These are phyloP conservation scores for Amanita jacksonii DNA, from an alignment of 768 basidiomycete genomes.

Conservation along the genomic window DNA sequence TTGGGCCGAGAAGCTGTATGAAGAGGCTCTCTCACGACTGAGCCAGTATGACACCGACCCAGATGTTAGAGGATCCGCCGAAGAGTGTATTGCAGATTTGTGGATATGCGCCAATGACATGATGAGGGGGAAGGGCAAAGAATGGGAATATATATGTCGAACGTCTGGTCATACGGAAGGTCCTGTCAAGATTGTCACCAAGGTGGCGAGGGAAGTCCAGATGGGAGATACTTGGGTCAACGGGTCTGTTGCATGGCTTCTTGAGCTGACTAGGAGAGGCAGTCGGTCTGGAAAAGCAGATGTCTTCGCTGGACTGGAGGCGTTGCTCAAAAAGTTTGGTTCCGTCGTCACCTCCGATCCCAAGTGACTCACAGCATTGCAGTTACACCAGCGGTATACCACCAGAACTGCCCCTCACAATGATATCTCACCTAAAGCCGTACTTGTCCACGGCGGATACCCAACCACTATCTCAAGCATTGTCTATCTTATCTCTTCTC, in stretches of 20 bases:
- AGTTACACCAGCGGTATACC: conserved; percentile 41
- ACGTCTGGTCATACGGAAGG: conserved; percentile 61
- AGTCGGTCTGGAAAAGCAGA: conserved; percentile 72
- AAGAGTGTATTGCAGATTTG: conserved; percentile 76
- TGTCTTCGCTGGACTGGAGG: conserved; percentile 68
- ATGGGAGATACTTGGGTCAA: conserved; percentile 75
- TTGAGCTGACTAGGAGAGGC: conserved; percentile 67
- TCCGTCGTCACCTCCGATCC: background rate
- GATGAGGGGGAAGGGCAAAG: conserved; percentile 51
- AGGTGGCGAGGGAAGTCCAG: conserved; percentile 68
- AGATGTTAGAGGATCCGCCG: conserved; percentile 77
- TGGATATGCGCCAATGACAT: conserved; percentile 81
- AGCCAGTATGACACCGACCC: conserved; percentile 81
- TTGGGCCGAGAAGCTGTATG: conserved; percentile 69
- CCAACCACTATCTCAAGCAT: conserved; percentile 62
- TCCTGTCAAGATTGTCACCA: conserved; percentile 73
- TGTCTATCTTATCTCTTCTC: conserved; percentile 57
- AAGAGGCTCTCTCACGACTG: conserved; percentile 61
- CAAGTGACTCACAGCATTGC: background rate
- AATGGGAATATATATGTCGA: conserved; percentile 77
- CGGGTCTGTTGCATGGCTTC: conserved; percentile 67
- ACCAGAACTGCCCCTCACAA: conserved; percentile 41
- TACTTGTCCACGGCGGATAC: conserved; percentile 75
- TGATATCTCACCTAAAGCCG: conserved; percentile 66
- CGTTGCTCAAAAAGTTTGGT: conserved; percentile 55